These are phyloP conservation scores for Kodamaea restingae DNA, from an alignment of 805 yeast species.

Conservation along the genomic window DNA sequence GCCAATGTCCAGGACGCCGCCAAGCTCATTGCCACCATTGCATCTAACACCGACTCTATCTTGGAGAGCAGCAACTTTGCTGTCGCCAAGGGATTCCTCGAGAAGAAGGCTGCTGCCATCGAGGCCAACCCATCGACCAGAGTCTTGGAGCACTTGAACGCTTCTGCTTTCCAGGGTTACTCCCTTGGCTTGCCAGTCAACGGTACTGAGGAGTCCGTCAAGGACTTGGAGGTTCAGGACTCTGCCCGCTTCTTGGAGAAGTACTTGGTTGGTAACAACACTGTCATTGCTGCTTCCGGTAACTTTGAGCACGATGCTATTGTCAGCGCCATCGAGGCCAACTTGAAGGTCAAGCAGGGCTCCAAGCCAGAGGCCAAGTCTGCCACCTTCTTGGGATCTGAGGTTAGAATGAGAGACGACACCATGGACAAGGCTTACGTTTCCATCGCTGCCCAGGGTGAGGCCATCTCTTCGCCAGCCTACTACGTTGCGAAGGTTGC, in stretches of 20 bases:
- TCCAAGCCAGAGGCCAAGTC: slow-evolving; percentile 44
- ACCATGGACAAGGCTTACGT: slow-evolving; percentile 78
- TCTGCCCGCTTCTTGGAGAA: slow-evolving; percentile 50
- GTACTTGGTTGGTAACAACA: slow-evolving; percentile 59
- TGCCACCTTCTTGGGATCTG: slow-evolving; percentile 77
- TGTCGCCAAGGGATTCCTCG: slow-evolving; percentile 44
- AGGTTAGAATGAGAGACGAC: slow-evolving; percentile 84
- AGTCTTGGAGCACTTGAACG: slow-evolving; percentile 71
- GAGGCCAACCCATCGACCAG: slow-evolving; percentile 54
- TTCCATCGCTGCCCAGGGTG: slow-evolving; percentile 73
- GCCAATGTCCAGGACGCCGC: slow-evolving; percentile 52
- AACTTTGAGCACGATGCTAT: slow-evolving; percentile 65
- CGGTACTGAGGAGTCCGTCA: slow-evolving; percentile 68
- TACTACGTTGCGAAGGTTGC: slow-evolving; percentile 73
- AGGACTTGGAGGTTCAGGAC: slow-evolving; percentile 56
- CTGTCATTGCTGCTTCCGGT: slow-evolving; percentile 70
- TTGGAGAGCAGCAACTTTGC: slow-evolving; percentile 45
- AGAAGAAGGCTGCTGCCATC: slow-evolving; percentile 46
- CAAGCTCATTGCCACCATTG: slow-evolving; percentile 44
- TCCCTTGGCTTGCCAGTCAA: slow-evolving; percentile 71
- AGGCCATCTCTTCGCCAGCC: slow-evolving; percentile 57
- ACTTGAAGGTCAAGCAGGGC: slow-evolving; percentile 51
- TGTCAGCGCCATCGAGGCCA: slow-evolving; percentile 56
- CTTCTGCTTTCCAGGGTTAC: slow-evolving; percentile 85
- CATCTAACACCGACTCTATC: slow-evolving; percentile 33